Base-by-base conservation (phyloP, 371 early-diverging fungal genomes). In the Mucor irregularis region DNA sequence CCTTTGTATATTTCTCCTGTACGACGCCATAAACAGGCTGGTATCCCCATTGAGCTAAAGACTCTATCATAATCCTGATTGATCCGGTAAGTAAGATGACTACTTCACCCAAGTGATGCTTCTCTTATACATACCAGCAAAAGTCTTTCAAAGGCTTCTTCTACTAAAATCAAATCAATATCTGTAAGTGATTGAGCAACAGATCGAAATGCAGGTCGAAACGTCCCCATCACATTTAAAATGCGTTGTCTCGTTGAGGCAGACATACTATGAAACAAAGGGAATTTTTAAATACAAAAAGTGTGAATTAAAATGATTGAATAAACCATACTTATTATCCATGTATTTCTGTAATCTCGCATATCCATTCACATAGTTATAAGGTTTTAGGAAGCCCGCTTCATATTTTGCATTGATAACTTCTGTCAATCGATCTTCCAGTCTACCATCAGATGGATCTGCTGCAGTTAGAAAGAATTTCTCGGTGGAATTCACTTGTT, bases 1-100 rank as follows among this genome's bases (percentile, higher is more conserved):
- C 92, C 90, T 59, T 93, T 94, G 80, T 89, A 94, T 26, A 96
- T 95, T 71, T 96, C 96, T 17, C 97, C 97, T 0, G 96, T 94
- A 31, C 97, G 83, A 22, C 97, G 82, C 97, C 96, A 95, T 24
- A 95, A 71, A 61, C 94, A 93, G 14, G 94, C 89, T 0, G 97
- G 97, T 33, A 94, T 88, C 17, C 95, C 97, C 90, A 95, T 92
- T n/a, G 92, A 81, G 45, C 89, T 89, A 66, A 96, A 95, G 37
- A 92, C 90, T 52, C 93, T 87, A 73, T 94, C 94, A 55, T 96
- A 96, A 64, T 95, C 97, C 86, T 85, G 63, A n/a, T n/a, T n/a
- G n/a, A n/a, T n/a, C n/a, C n/a, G n/a, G n/a, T n/a, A n/a, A n/a
- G n/a, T n/a, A n/a, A n/a, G n/a, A n/a, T n/a, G n/a, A n/a, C n/a